These are phyloP conservation scores for Botryobasidium botryosum DNA, from an alignment of 768 basidiomycete species.

Conservation along the genomic window DNA sequence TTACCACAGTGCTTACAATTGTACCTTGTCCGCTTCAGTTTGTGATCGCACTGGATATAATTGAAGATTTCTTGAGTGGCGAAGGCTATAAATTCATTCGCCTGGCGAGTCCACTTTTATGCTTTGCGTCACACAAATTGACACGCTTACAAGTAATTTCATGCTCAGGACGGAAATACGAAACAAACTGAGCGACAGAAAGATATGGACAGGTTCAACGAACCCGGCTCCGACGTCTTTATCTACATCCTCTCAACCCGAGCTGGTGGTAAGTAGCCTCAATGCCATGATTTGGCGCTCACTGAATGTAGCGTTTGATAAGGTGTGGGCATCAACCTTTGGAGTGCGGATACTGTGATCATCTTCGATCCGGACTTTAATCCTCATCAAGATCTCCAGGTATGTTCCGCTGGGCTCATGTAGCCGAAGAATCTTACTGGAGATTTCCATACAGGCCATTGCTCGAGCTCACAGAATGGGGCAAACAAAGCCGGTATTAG, in stretches of 20 bases:
- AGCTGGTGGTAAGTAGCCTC: slow-evolving; percentile 56
- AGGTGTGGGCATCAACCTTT: slow-evolving; percentile 50
- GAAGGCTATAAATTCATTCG: slow-evolving; percentile 69
- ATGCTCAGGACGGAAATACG: slow-evolving; percentile 67
- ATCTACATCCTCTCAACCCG: slow-evolving; percentile 85
- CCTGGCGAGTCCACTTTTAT: slow-evolving; percentile 31
- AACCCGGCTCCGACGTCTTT: slow-evolving; percentile 68
- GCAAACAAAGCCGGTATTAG: slow-evolving; percentile 83
- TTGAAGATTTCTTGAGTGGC: slow-evolving; percentile 77
- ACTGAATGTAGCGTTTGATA: not conserved
- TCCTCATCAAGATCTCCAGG: slow-evolving; percentile 91
- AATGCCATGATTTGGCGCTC: not conserved
- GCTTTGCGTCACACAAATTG: slow-evolving; percentile 4
- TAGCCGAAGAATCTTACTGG: not conserved
- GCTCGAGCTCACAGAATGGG: slow-evolving; percentile 89
- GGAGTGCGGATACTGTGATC: slow-evolving; percentile 86
- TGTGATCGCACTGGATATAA: slow-evolving; percentile 65
- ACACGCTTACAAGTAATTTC: slow-evolving; percentile 7
- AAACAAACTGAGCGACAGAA: slow-evolving; percentile 76
- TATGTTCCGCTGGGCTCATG: slow-evolving; percentile 22
- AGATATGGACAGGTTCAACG: slow-evolving; percentile 90
- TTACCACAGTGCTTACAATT: not conserved
- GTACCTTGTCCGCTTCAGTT: slow-evolving; percentile 37
- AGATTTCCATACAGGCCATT: slow-evolving; percentile 49
- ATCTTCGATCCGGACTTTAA: slow-evolving; percentile 96